Evolutionary conservation across 2,329 filamentous ascomycete genomes (phyloP).

Genomic region (Xylariaceae sp.): DNA sequence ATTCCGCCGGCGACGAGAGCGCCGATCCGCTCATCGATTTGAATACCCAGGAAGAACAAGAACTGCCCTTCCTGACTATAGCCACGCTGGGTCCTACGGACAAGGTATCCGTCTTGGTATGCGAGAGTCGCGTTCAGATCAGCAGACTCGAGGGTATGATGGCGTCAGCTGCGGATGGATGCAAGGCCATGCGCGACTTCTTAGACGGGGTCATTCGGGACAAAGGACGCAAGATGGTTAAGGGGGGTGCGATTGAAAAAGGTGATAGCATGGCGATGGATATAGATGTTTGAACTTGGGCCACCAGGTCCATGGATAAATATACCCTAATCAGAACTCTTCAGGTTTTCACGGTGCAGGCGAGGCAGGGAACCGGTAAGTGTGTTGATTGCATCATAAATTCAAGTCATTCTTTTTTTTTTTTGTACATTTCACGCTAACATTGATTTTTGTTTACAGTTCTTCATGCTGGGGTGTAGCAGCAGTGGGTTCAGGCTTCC

Average conservation of each 20-base stretch:
- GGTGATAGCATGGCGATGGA: slow-evolving; percentile 50
- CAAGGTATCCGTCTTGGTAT: slow-evolving; percentile 71
- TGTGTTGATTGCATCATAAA: slow-evolving; percentile 3
- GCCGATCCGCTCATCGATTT: slow-evolving; percentile 78
- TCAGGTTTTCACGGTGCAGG: not conserved
- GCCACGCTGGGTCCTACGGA: slow-evolving; percentile 72
- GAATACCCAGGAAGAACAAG: slow-evolving; percentile 76
- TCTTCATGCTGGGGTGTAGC: slow-evolving; percentile 44
- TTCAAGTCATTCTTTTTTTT: slow-evolving; percentile 9
- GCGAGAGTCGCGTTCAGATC: slow-evolving; percentile 85
- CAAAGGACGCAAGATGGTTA: slow-evolving; percentile 62
- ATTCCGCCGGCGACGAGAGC: slow-evolving; percentile 59
- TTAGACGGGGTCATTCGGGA: slow-evolving; percentile 75
- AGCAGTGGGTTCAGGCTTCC: slow-evolving; percentile 37
- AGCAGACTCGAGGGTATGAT: slow-evolving; percentile 85
- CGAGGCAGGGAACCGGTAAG: slow-evolving; percentile 6
- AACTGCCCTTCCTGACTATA: slow-evolving; percentile 83
- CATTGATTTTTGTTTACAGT: slow-evolving; percentile 36
- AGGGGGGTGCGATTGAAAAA: slow-evolving; percentile 49
- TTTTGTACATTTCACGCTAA: slow-evolving; percentile 17
- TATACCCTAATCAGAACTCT: not conserved
- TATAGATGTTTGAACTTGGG: slow-evolving; percentile 37
- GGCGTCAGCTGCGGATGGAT: slow-evolving; percentile 86
- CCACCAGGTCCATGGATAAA: not conserved
- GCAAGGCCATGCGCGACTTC: slow-evolving; percentile 76